Evolutionary conservation across 1,139 yeast species (phyloP).

Genomic region (Sugiyamaella sp.): DNA sequence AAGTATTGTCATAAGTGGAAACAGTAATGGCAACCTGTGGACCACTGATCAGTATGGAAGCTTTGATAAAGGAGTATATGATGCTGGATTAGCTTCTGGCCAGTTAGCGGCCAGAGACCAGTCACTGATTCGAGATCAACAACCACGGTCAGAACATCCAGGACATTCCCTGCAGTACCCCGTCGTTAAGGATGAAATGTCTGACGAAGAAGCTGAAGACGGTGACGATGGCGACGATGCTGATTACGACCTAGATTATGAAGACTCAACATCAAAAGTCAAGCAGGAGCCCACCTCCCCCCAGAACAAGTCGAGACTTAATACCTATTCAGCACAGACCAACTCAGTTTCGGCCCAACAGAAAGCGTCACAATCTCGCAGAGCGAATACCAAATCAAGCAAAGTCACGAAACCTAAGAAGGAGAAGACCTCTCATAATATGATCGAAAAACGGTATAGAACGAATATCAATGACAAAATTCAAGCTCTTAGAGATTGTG

Average conservation of each 20-base stretch:
- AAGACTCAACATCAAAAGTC: slow-evolving; percentile 10
- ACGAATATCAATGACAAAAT: slow-evolving; percentile 77
- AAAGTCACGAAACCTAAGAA: slow-evolving; percentile 45
- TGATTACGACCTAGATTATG: slow-evolving; percentile 13
- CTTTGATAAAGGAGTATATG: slow-evolving; percentile 8
- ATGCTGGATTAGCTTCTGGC: background rate
- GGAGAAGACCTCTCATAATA: slow-evolving; percentile 70
- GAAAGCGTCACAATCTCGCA: slow-evolving; percentile 10
- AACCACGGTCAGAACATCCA: slow-evolving; percentile 2
- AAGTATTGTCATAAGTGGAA: slow-evolving; percentile 5
- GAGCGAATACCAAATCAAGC: slow-evolving; percentile 30
- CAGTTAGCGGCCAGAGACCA: background rate
- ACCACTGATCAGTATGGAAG: slow-evolving; percentile 16
- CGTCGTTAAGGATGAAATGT: slow-evolving; percentile 11
- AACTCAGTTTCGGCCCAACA: slow-evolving; percentile 14
- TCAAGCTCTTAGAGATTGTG: slow-evolving; percentile 70
- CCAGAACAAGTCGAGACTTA: background rate
- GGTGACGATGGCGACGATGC: slow-evolving; percentile 2
- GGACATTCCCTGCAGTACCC: background rate
- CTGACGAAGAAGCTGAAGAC: slow-evolving; percentile 16
- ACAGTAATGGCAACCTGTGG: slow-evolving; percentile 10
- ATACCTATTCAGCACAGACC: background rate
- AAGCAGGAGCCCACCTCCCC: slow-evolving; percentile 18
- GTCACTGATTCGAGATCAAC: slow-evolving; percentile 2
- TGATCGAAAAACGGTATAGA: slow-evolving; percentile 78